Evolutionary conservation across 331 rosid species (phyloP), one percentile per base, ranked within the genome.

Genomic region (Acacia concinna): DNA sequence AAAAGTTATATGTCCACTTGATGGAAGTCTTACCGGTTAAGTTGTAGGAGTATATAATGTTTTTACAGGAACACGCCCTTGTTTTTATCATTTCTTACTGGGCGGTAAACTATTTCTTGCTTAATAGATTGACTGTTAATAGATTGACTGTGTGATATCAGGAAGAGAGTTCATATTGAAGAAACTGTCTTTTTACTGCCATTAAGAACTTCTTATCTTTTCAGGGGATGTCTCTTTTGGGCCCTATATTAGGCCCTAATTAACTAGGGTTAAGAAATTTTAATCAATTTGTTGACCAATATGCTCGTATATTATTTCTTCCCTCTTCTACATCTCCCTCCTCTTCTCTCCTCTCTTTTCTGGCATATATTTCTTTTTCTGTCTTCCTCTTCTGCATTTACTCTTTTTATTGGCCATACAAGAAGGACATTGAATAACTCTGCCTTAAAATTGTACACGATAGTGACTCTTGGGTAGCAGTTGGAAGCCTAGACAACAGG

Each of bases 381-480:
- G 10, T 49, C 10, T 49, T 21, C 6, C 31, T 12, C 35, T 59
- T 59, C 3, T 12, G 2, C 8, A 4, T 27, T 23, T 9, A 5
- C 28, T 59, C 13, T 3, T 59, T 25, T 25, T 25, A 59, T 27
- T 59, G 65, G 65, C 34, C 8, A 11, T 25, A 28, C 41, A 70
- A 32, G 13, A 3, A 67, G 59, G 49, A 51, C 64, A 73, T 52
- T 21, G n/a, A 59, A 17, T 81, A 25, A 68, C 40, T n/a, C 15
- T 78, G 54, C 80, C 78, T 70, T 72, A 18, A 37, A 37, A 41
- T 78, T 79, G 71, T 84, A 74, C 56, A 31, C 75, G 44, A 68
- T 76, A 93, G 99, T 83, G 86, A 68, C 75, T 78, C 85, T 20
- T 91, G 96, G 99, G 96, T 90, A 13, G 97, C 94, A 59, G 82